These are phyloP conservation scores for Pyrenula aspistea DNA, from an alignment of 495 filamentous ascomycete genomes.

Conservation along the genomic window DNA sequence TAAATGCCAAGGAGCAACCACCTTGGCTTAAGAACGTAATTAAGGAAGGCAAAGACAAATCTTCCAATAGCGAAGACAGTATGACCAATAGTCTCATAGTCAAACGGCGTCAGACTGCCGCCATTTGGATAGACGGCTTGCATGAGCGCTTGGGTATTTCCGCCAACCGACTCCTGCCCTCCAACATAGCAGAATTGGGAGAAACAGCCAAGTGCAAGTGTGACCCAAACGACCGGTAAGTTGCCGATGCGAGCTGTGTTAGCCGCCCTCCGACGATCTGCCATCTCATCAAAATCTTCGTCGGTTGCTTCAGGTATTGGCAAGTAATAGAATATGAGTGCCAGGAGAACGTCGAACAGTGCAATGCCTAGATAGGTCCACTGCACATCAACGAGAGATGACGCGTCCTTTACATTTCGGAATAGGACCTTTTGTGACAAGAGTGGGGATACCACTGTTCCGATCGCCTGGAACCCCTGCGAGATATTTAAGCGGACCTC, in stretches of 20 bases:
- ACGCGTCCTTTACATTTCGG: constrained; percentile 32
- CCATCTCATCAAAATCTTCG: constrained; percentile 44
- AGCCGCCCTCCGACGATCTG: constrained; percentile 36
- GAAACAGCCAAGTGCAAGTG: constrained; percentile 41
- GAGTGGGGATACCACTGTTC: constrained; percentile 47
- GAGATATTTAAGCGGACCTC: constrained; percentile 56
- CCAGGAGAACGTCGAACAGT: constrained; percentile 51
- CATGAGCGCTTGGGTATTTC: constrained; percentile 31
- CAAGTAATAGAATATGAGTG: constrained; percentile 52
- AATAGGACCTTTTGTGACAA: constrained; percentile 53
- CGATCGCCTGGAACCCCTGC: constrained; percentile 57
- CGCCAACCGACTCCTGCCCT: constrained; percentile 47
- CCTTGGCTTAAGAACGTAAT: constrained; percentile 47
- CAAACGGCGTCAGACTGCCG: constrained; percentile 20
- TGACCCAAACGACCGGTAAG: constrained; percentile 42
- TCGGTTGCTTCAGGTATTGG: constrained; percentile 57
- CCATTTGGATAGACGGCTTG: constrained; percentile 15
- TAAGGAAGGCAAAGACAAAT: constrained; percentile 44
- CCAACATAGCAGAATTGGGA: constrained; percentile 56
- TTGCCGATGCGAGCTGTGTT: constrained; percentile 32
- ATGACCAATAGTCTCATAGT: constrained; percentile 42
- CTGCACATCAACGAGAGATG: constrained; percentile 51
- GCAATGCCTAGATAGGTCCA: constrained; percentile 63
- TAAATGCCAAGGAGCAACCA: constrained; percentile 48
- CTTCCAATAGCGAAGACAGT: constrained; percentile 50